Conservation (phyloP, 2,329 filamentous ascomycete species). For the Fusarium graminum region DNA sequence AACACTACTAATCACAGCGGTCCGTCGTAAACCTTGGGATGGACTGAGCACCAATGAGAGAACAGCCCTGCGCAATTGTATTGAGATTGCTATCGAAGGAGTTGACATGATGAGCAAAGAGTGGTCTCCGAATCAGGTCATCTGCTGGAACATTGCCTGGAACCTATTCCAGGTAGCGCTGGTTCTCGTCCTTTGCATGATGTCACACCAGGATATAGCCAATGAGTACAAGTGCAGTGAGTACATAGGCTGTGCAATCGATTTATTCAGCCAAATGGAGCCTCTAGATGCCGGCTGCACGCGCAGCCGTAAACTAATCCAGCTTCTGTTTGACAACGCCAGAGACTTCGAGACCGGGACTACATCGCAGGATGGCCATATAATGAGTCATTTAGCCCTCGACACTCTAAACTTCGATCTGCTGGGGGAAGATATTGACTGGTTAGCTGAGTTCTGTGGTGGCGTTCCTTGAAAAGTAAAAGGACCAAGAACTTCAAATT, state of each 20-base stretch:
- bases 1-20: not conserved
- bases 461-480: too few relatives aligned
- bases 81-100: conserved; percentile 9
- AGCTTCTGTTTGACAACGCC: conserved; percentile 2
- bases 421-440: conserved; percentile 11
- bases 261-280: conserved; percentile 5
- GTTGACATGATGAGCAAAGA: not conserved
- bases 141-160: conserved; percentile 22
- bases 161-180: conserved; percentile 10
- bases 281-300: conserved; percentile 1
- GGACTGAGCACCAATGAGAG: not conserved
- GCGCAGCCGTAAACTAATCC: conserved; percentile 12
- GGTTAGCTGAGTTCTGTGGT: not conserved
- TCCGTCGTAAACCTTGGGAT: not conserved
- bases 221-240: not conserved
- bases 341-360: not conserved
- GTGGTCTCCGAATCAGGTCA: conserved; percentile 11
- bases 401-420: conserved; percentile 11
- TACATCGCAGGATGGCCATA: fast-evolving
- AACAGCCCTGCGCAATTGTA: not conserved
- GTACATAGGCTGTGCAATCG: not conserved
- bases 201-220: not conserved
- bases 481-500: too few relatives aligned
- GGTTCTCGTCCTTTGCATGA: conserved; percentile 5
- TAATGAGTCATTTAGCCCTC: not conserved